A percentile compares a stretch with the other conserved stretches of the same genome.
phyloP scores from a whole-genome alignment of 1,284 basidiomycete genomes.

The Fistulina hepatica region DNA sequence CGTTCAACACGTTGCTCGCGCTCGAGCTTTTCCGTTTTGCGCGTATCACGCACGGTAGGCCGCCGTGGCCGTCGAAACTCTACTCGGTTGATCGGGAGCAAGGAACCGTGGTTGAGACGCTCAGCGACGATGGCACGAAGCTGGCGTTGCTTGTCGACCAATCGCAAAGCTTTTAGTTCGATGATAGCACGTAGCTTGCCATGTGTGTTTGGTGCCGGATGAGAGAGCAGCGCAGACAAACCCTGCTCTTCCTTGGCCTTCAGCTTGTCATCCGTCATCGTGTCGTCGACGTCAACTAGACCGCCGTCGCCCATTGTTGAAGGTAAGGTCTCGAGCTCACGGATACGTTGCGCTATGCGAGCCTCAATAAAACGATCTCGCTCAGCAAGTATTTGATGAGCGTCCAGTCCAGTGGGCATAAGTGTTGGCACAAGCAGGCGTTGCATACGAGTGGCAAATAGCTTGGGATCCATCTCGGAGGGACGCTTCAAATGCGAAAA shows the following conservation, averaged over 20 bases:
- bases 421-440: conserved; percentile 79
- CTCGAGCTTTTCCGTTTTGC: conserved; percentile 85
- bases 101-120: conserved; percentile 82
- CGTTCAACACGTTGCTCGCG: conserved; percentile 87
- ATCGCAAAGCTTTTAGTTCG: conserved; percentile 87
- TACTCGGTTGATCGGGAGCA: conserved; percentile 83
- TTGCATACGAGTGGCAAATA: conserved; percentile 66
- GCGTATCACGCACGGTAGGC: conserved; percentile 82
- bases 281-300: conserved; percentile 44
- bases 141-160: conserved; percentile 84
- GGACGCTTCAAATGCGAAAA: conserved; percentile 65
- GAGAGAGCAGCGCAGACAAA: conserved; percentile 16
- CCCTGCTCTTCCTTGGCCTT: conserved; percentile 15
- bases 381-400: conserved; percentile 83
- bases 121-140: conserved; percentile 83
- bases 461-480: conserved; percentile 43
- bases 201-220: conserved; percentile 48
- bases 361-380: conserved; percentile 87
- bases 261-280: conserved; percentile 33
- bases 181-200: conserved; percentile 87
- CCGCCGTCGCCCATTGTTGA: conserved; percentile 75
- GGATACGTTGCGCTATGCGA: conserved; percentile 81
- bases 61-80: conserved; percentile 88
- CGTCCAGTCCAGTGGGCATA: conserved; percentile 90
- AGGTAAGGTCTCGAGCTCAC: conserved; percentile 79